Base-by-base conservation (phyloP, 2,329 filamentous ascomycete species). In the Truncatella angustata region DNA sequence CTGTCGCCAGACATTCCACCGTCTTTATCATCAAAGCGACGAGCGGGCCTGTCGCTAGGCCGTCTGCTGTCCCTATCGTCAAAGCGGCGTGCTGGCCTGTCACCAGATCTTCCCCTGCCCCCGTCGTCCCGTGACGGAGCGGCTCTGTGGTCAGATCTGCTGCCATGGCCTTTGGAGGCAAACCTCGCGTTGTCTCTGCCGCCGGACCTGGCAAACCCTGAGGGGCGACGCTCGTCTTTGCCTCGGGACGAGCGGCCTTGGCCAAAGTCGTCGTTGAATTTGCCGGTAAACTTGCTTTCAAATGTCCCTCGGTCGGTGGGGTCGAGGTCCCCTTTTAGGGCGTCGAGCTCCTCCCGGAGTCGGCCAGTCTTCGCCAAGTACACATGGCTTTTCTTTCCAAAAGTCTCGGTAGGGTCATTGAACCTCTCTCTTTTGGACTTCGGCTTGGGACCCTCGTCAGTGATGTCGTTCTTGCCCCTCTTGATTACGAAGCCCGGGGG, bases 381-480 rank as follows among this genome's bases (percentile, higher is more conserved):
- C 2, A 84, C 80, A 14, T 82, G 55, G 56, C 81, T 85, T 42
- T 67, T 73, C 66, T 80, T 81, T 16, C 80, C 82, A 60, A 82
- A 81, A 1, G 62, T 55, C 16, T 66, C 70, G 2, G 73, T 66
- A 0, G 76, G 73, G 53, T 84, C 74, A 45, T 77, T 66, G 60
- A 85, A 84, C 4, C 81, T 73, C 30, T 76, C 74, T 43, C 70
- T 68, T 39, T 81, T 73, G 5, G 79, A 73, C 60, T 74, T 71
- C 3, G 71, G 68, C 44, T 71, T 61, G n/a, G 64, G 66, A 20
- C 66, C 64, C 11, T 63, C 70, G 52, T 74, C 69, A 23, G 73
- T 74, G 32, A 83, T 68, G 59, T 81, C 78, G 61, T 80, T 81
- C 58, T 77, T 80, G 21, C 80, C 72, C 58, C 75, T 79, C 36